A percentile compares a stretch with the other conserved stretches of the same genome.
Evolutionary conservation across 2,329 filamentous ascomycete species (phyloP).

Genomic region (Trichoderma asperellum): DNA sequence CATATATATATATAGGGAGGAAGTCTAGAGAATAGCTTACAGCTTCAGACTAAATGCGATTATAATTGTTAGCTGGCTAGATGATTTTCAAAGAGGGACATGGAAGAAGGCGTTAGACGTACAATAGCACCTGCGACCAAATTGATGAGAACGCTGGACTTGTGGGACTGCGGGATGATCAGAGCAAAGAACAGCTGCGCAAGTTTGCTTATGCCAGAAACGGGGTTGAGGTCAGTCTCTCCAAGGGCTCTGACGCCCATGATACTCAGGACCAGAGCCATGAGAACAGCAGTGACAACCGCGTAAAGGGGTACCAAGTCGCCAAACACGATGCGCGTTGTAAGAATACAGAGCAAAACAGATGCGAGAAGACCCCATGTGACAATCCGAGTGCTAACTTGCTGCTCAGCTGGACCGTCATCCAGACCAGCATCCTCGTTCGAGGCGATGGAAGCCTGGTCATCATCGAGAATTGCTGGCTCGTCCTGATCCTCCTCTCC

Average conservation of each 20-base stretch:
- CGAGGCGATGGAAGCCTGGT: slow-evolving; percentile 28
- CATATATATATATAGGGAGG: background rate
- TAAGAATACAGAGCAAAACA: slow-evolving; percentile 75
- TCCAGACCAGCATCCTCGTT: slow-evolving; percentile 54
- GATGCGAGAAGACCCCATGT: slow-evolving; percentile 76
- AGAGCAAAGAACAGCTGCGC: slow-evolving; percentile 95
- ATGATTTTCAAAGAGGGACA: background rate
- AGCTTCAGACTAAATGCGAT: slow-evolving; percentile 44
- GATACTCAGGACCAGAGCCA: slow-evolving; percentile 78
- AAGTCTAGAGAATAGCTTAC: slow-evolving; percentile 35
- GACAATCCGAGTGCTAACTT: slow-evolving; percentile 74
- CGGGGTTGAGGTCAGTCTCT: slow-evolving; percentile 93
- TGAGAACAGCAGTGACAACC: slow-evolving; percentile 76
- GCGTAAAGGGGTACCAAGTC: slow-evolving; percentile 77
- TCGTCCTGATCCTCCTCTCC: slow-evolving; percentile 6
- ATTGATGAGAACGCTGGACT: slow-evolving; percentile 91
- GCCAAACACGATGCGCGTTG: slow-evolving; percentile 83
- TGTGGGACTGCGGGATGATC: slow-evolving; percentile 78
- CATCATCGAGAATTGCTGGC: background rate
- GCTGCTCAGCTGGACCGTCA: slow-evolving; percentile 83
- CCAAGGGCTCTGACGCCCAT: slow-evolving; percentile 71
- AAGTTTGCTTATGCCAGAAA: slow-evolving; percentile 94
- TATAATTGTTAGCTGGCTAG: background rate
- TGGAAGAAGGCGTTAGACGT: slow-evolving; percentile 33
- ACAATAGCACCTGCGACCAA: slow-evolving; percentile 86